Percentiles rank a stretch among this genome's conserved stretches.
phyloP scores from a whole-genome alignment of 139 green algal species.

The Asterochloris sp. region DNA sequence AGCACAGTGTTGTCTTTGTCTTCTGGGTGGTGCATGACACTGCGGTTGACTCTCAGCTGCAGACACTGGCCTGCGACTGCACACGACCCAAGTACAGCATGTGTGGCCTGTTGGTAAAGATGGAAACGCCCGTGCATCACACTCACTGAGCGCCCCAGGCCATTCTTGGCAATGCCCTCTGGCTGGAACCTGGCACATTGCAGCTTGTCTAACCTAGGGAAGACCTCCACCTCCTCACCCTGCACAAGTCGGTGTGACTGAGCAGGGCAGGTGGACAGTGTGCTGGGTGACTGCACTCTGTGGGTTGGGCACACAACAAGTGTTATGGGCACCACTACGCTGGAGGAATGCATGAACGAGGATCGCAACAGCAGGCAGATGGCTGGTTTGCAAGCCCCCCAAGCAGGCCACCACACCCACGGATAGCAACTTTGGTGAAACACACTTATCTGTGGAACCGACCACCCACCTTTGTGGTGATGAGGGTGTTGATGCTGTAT shows the following conservation, averaged over 20 bases:
- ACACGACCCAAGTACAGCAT: not conserved
- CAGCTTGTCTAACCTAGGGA: constrained; percentile 14
- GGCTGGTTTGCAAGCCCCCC: not conserved
- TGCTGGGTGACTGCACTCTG: not conserved
- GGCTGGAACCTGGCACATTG: not conserved
- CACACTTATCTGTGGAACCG: not conserved
- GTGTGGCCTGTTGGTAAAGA: not conserved
- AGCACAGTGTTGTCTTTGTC: not conserved
- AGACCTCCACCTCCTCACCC: constrained; percentile 14
- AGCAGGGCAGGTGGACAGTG: not conserved
- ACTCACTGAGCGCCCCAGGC: constrained; percentile 10
- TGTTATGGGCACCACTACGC: not conserved
- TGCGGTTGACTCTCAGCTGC: not conserved
- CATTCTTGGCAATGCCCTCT: not conserved
- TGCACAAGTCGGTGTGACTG: not conserved
- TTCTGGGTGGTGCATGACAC: not conserved
- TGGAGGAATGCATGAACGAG: not conserved
- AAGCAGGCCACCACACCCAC: not conserved
- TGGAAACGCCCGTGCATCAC: not conserved
- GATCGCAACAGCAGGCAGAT: not conserved
- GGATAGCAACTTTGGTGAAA: too few species aligned
- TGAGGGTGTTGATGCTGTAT: constrained; percentile 19
- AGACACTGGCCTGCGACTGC: not conserved
- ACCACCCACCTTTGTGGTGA: constrained; percentile 16
- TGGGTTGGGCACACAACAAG: not conserved